phyloP scores from a whole-genome alignment of 306 rosid species.

The Elaeagnus macrophylla region DNA sequence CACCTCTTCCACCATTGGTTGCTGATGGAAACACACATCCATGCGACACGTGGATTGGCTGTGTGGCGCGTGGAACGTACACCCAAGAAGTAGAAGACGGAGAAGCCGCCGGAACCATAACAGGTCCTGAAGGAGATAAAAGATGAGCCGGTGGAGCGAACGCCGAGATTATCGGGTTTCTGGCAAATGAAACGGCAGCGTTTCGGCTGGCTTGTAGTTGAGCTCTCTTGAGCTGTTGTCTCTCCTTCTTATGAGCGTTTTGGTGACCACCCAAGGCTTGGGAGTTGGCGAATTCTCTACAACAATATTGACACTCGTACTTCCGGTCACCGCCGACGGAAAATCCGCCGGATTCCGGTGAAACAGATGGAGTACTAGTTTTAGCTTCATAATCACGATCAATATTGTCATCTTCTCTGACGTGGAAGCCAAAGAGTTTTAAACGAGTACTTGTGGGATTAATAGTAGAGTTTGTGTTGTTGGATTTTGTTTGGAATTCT shows the following conservation, averaged over 20 bases:
- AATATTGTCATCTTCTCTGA: conserved; percentile 50
- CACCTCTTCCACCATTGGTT: conserved; percentile 33
- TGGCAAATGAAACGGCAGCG: conserved; percentile 73
- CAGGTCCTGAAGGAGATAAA: conserved; percentile 46
- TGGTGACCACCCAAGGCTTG: conserved; percentile 99
- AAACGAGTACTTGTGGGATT: conserved; percentile 39
- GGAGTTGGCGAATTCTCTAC: conserved; percentile 87
- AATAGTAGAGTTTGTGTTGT: neutral
- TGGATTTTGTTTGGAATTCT: conserved; percentile 39
- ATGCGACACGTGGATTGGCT: conserved; percentile 87
- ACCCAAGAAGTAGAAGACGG: conserved; percentile 53
- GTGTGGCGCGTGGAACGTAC: conserved; percentile 50
- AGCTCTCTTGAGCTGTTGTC: conserved; percentile 71
- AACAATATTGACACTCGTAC: conserved; percentile 94
- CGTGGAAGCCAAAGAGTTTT: conserved; percentile 79
- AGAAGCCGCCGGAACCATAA: conserved; percentile 35
- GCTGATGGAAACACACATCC: conserved; percentile 61
- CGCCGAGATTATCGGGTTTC: conserved; percentile 88
- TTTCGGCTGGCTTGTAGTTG: conserved; percentile 74
- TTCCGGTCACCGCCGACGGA: conserved; percentile 67
- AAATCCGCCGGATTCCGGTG: conserved; percentile 53
- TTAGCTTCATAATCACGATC: conserved; percentile 26
- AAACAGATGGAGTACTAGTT: conserved; percentile 46
- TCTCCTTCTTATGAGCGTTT: conserved; percentile 95
- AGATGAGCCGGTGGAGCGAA: conserved; percentile 80